These are phyloP conservation scores for Boletus pseudopeckii DNA, from an alignment of 768 basidiomycete species.

Conservation along the genomic window DNA sequence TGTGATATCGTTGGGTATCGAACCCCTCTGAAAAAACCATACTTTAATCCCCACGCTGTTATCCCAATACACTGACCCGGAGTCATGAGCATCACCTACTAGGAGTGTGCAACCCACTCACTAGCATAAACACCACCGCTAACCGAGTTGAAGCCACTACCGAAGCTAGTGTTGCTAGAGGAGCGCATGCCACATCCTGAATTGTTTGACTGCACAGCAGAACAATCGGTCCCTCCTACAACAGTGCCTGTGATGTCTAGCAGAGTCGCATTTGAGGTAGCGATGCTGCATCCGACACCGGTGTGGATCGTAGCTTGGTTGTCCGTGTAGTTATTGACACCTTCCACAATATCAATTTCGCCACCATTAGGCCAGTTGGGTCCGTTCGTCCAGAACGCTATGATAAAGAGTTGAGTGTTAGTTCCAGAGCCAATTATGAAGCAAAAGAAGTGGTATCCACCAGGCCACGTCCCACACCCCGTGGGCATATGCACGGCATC, in stretches of 20 bases:
- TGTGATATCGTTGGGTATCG: constrained; percentile 74
- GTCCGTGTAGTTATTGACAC: constrained; percentile 74
- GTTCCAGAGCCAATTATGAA: not conserved
- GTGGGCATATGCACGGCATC: constrained; percentile 88
- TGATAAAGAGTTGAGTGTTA: not conserved
- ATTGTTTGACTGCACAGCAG: constrained; percentile 64
- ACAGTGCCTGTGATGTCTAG: constrained; percentile 61
- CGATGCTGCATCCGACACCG: constrained; percentile 61
- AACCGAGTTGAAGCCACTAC: constrained; percentile 80
- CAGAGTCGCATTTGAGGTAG: constrained; percentile 42
- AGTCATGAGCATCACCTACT: not conserved
- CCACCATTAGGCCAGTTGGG: constrained; percentile 48
- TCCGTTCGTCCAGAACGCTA: constrained; percentile 51
- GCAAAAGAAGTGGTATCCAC: constrained; percentile 18
- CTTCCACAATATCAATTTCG: constrained; percentile 85
- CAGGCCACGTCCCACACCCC: constrained; percentile 86
- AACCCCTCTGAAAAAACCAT: constrained; percentile 76
- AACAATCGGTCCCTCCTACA: constrained; percentile 71
- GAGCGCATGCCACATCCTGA: constrained; percentile 81
- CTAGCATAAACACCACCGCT: constrained; percentile 90
- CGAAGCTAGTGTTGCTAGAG: constrained; percentile 60
- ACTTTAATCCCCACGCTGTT: constrained; percentile 76
- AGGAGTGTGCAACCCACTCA: constrained; percentile 38
- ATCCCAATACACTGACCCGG: constrained; percentile 15
- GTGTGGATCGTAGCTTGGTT: constrained; percentile 86